Evolutionary conservation across 2,329 filamentous ascomycete species (phyloP), one percentile per base, ranked within the genome.

Genomic region (Xylariaceae sp.): DNA sequence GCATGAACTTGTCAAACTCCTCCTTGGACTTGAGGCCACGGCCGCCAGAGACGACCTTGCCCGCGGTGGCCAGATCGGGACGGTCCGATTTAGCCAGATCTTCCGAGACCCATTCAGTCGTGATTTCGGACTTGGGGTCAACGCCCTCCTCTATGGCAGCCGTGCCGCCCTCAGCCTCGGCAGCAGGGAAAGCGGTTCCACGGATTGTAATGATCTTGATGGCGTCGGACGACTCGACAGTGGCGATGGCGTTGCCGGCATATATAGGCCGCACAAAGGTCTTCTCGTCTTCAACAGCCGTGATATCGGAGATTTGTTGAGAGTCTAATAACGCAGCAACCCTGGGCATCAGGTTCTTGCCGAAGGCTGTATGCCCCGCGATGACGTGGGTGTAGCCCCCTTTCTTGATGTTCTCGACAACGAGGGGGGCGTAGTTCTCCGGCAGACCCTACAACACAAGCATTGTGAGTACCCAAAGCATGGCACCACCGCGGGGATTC

Each of bases 191-290:
- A 1, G 92, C 85, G 3, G 92, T 97, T 49, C 88, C 89, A 59
- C 92, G 84, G 48, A 97, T 84, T 24, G 92, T 98, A 56, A 98
- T 76, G 38, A 97, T 62, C 68, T 97, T 98, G 62, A 88, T 78
- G 12, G 73, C 61, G 59, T 98, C 92, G 47, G 77, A 78, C 3
- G 88, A 95, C 65, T 97, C 86, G 43, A 98, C 89, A 8, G 92
- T 98, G 24, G 94, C 79, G 58, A 98, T 95, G 33, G 90, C 92
- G 60, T 98, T 98, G 39, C 92, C 92, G 41, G 92, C 92, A 63
- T 98, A 98, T 59, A 98, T 96, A 18, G 92, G 90, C 41, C 92
- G 85, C 39, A 96, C 84, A 57, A 98, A 98, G 9, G 88, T 96
- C 63, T 90, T 89, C 63, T 95, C 89, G 64, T 78, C 78, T 65